phyloP scores from a whole-genome alignment of 2,329 filamentous ascomycete genomes.

The Claviceps lovelessii region DNA sequence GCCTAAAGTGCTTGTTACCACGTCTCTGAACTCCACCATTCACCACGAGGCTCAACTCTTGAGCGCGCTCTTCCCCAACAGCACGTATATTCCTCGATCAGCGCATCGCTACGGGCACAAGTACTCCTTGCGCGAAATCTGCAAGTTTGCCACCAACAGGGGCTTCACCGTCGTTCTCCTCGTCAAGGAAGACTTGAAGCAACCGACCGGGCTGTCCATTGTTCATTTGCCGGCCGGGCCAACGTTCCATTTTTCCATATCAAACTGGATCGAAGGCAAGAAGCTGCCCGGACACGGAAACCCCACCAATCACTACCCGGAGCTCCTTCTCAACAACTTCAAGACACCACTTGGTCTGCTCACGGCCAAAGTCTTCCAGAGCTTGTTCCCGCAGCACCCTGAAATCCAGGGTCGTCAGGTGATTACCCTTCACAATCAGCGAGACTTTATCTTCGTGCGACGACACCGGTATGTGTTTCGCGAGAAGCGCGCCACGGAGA shows the following conservation, averaged over 20 bases:
- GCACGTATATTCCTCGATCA: constrained; percentile 73
- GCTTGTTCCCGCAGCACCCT: constrained; percentile 52
- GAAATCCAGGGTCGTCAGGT: constrained; percentile 80
- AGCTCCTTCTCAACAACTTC: constrained; percentile 88
- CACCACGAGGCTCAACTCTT: constrained; percentile 71
- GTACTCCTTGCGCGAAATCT: constrained; percentile 84
- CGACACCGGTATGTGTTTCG: constrained; percentile 86
- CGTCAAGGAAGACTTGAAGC: constrained; percentile 79
- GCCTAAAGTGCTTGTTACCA: constrained; percentile 87
- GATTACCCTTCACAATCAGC: constrained; percentile 84
- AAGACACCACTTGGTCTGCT: constrained; percentile 81
- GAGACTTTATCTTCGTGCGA: constrained; percentile 89
- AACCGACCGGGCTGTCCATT: constrained; percentile 66
- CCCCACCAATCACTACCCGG: constrained; percentile 78
- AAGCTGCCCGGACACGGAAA: constrained; percentile 80
- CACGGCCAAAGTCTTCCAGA: constrained; percentile 65
- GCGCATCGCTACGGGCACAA: constrained; percentile 76
- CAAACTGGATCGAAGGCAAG: constrained; percentile 80
- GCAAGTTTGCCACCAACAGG: constrained; percentile 66
- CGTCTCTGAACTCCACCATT: constrained; percentile 73
- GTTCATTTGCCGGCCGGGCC: constrained; percentile 74
- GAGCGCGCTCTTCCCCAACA: constrained; percentile 71
- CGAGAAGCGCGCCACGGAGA: constrained; percentile 75
- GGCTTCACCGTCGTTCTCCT: constrained; percentile 75
- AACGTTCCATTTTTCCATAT: constrained; percentile 83